phyloP scores from a whole-genome alignment of 371 early-diverging fungal species.

The Mucor piriformis region DNA sequence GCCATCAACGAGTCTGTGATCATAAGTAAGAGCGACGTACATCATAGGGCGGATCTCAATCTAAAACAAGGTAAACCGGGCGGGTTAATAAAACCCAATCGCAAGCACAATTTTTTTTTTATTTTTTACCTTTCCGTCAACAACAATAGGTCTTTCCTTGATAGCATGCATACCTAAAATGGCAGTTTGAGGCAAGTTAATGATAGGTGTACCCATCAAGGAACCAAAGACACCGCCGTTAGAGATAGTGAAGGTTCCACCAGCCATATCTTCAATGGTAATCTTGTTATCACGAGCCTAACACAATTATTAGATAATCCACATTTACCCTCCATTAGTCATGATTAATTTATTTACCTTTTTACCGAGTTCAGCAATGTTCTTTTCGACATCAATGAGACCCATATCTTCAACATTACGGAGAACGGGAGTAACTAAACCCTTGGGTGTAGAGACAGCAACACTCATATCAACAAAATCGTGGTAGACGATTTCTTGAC shows the following conservation, averaged over 20 bases:
- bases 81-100: no score
- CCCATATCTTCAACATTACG: conserved; percentile 88
- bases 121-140: conserved; percentile 83
- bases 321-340: background rate
- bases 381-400: conserved; percentile 90
- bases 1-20: conserved; percentile 97
- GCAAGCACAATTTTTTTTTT: no score
- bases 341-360: conserved; percentile 59
- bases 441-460: conserved; percentile 98
- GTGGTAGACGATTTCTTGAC: conserved; percentile 85
- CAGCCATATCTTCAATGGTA: conserved; percentile 95
- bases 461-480: conserved; percentile 96
- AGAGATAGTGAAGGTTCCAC: conserved; percentile 98
- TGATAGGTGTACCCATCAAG: conserved; percentile 96
- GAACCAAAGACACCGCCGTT: conserved; percentile 99
- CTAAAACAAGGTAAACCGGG: conserved; percentile 33
- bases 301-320: background rate
- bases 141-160: conserved; percentile 94
- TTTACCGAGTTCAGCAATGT: conserved; percentile 83
- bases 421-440: conserved; percentile 95
- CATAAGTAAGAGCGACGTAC: conserved; percentile 97
- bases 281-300: conserved; percentile 94
- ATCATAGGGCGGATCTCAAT: conserved; percentile 97
- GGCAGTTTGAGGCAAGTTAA: conserved; percentile 96
- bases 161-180: conserved; percentile 98